A percentile compares a stretch with the other conserved stretches of the same genome.
Conservation (phyloP, 208 protist species). For the Leishmania amazonensis region DNA sequence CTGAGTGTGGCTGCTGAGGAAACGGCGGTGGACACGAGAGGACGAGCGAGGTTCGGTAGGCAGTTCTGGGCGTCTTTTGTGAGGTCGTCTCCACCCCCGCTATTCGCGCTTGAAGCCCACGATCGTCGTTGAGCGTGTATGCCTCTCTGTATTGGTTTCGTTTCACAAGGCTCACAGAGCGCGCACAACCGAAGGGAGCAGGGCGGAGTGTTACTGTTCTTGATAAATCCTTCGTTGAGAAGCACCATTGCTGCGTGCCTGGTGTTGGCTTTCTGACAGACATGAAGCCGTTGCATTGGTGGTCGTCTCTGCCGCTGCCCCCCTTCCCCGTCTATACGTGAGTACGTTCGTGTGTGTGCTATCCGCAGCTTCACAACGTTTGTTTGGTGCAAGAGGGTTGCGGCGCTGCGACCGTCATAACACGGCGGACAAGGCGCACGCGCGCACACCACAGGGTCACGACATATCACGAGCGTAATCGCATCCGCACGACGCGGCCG, state of each 20-base stretch:
- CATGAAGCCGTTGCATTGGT: background rate
- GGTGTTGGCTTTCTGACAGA: background rate
- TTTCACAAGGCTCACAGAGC: background rate
- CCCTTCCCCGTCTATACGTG: background rate
- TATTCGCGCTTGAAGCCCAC: background rate
- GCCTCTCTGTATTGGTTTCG: background rate
- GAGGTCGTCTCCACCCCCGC: background rate
- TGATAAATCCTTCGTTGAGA: background rate
- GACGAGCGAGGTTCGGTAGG: background rate
- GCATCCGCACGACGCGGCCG: background rate
- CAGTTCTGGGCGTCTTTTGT: background rate
- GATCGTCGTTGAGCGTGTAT: background rate
- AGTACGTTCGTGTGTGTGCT: background rate
- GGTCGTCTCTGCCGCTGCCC: background rate
- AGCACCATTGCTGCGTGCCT: background rate
- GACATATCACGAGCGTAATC: background rate
- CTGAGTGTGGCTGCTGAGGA: background rate
- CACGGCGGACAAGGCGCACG: background rate
- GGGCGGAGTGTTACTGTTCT: background rate
- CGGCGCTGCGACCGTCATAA: background rate
- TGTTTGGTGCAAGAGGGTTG: background rate
- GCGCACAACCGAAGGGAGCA: background rate
- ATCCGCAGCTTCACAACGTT: background rate
- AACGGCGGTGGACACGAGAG: background rate
- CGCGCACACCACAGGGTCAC: background rate